Evolutionary conservation across 2,329 filamentous ascomycete species (phyloP), one percentile per base, ranked within the genome.

Genomic region (Venturia effusa): DNA sequence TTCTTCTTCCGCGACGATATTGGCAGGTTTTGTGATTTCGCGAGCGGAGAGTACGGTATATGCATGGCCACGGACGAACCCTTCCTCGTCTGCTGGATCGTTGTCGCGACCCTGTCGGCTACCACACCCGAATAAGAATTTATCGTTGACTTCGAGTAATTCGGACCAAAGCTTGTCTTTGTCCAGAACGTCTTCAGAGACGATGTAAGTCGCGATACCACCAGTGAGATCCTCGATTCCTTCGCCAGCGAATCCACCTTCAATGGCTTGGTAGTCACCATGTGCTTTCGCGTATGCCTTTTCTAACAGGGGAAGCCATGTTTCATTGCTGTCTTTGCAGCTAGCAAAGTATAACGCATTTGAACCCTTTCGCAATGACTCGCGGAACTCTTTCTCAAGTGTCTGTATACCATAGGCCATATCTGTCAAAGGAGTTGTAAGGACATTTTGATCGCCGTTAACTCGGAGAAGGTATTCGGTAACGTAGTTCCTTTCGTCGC

Each of bases 201-300:
- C 78, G 32, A 91, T 75, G 69, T 88, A 85, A 0, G 84, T 86
- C 0, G 87, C 88, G 5, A 90, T 86, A 19, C 88, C 88, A 3
- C 87, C 88, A 0, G 83, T 84, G 59, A 84, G 69, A 68, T 85
- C 83, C 68, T 85, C 83, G 22, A 84, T 78, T 0, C 76, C 80
- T 67, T 83, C 81, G 10, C 81, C 87, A 34, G 84, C 84, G 72
- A 84, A 88, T 0, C 89, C 89, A 4, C 89, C 88, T 43, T 87
- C 81, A 54, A 95, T 89, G 1, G 87, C 81, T 32, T 82, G 82
- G 68, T 88, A 95, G 70, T 94, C 89, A 3, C 89, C 89, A 68
- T 94, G 89, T 0, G 88, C 88, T 73, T 94, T 94, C 19, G 90
- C 90, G 71, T 89, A 93, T 0, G 90, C 89, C 73, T 93, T 93